Percentiles rank a stretch among this genome's conserved stretches.
phyloP scores from a whole-genome alignment of 2,329 filamentous ascomycete species.

The Knufia petricola region DNA sequence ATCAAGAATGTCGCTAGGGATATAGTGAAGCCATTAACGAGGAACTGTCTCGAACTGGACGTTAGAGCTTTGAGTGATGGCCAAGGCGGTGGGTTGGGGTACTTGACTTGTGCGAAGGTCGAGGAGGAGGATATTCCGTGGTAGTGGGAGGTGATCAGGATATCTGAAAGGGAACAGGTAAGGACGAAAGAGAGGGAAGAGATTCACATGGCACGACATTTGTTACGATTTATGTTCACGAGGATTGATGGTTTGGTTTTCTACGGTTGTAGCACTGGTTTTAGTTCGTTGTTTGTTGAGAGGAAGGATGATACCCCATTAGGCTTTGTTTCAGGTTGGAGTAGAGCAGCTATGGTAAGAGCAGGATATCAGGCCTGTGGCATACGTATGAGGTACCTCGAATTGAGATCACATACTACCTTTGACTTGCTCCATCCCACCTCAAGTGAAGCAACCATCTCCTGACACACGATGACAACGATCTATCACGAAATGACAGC shows the following conservation, averaged over 20 bases:
- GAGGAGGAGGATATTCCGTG: conserved; percentile 56
- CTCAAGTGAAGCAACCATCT: too few relatives aligned
- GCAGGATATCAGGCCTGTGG: background rate
- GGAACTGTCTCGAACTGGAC: conserved; percentile 75
- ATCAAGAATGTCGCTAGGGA: conserved; percentile 76
- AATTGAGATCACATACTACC: too few relatives aligned
- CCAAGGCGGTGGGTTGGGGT: conserved; percentile 43
- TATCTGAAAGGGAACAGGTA: background rate
- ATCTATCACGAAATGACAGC: too few relatives aligned
- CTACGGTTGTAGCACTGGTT: background rate
- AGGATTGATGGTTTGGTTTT: background rate
- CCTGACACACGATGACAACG: too few relatives aligned
- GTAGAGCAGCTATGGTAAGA: background rate
- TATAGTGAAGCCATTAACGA: conserved; percentile 74
- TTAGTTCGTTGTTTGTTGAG: background rate
- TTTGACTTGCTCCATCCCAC: too few relatives aligned
- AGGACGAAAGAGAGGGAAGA: background rate
- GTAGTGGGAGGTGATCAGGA: conserved; percentile 30
- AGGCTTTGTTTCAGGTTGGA: background rate
- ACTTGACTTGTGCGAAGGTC: conserved; percentile 56
- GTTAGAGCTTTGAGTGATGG: conserved; percentile 39
- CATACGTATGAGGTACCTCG: background rate
- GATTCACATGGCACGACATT: background rate
- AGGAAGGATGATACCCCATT: conserved; percentile 2
- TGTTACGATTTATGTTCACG: conserved; percentile 1